A percentile compares a stretch with the other conserved stretches of the same genome.
phyloP scores from a whole-genome alignment of 495 filamentous ascomycete species.

The Jackrogersella minutella region DNA sequence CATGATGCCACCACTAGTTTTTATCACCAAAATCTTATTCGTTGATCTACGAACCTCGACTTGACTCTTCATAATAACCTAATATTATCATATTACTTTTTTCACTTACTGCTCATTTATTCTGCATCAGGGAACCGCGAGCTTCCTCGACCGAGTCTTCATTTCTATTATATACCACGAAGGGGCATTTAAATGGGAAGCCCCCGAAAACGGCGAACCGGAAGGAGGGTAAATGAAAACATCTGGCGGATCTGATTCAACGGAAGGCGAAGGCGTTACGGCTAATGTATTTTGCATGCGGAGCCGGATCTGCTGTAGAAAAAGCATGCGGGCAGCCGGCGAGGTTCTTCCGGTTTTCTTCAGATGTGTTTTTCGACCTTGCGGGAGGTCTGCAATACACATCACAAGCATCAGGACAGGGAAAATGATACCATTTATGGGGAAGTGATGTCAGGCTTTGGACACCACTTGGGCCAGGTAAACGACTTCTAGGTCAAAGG shows the following conservation, averaged over 20 bases:
- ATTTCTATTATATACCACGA: background rate
- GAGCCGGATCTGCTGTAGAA: background rate
- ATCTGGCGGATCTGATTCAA: constrained; percentile 11
- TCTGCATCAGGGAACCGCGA: background rate
- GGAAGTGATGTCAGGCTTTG: background rate
- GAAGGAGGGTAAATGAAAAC: constrained; percentile 9
- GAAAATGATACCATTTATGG: background rate
- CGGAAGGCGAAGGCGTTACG: constrained; percentile 21
- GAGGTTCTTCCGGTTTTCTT: background rate
- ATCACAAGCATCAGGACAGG: background rate
- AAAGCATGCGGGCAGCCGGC: background rate
- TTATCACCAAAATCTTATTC: background rate
- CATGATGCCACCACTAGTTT: background rate
- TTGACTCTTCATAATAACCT: background rate
- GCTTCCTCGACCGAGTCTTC: background rate
- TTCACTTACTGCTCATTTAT: background rate
- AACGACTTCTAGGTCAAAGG: constrained; percentile 4
- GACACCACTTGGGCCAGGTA: background rate
- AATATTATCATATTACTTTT: background rate
- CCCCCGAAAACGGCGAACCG: constrained; percentile 14
- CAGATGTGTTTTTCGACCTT: constrained; percentile 3
- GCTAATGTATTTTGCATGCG: constrained; percentile 6
- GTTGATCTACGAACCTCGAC: background rate
- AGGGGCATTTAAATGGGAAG: background rate
- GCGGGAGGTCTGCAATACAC: constrained; percentile 18